A percentile compares a stretch with the other conserved stretches of the same genome.
These are phyloP conservation scores for Cutaneotrichosporon sp. DNA, from an alignment of 1,284 basidiomycete species.

Conservation along the genomic window DNA sequence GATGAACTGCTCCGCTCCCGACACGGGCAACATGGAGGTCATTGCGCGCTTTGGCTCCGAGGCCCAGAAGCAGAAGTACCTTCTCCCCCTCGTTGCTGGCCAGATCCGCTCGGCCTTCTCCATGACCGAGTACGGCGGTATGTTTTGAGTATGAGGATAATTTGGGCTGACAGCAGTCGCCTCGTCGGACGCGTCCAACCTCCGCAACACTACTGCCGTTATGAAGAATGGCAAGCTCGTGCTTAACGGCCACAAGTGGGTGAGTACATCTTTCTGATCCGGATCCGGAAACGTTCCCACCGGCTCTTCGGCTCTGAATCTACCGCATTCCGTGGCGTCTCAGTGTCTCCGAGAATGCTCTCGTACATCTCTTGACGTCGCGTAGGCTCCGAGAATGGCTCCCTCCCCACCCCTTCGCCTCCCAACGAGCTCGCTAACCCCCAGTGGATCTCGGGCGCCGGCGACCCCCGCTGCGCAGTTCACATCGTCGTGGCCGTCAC, in stretches of 20 bases:
- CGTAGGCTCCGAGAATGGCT: not conserved
- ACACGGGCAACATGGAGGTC: slow-evolving; percentile 98
- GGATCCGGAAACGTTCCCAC: not conserved
- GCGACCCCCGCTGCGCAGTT: slow-evolving; percentile 82
- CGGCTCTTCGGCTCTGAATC: too few species aligned
- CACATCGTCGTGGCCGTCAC: slow-evolving; percentile 80
- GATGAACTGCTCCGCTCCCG: slow-evolving; percentile 90
- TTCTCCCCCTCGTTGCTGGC: slow-evolving; percentile 81
- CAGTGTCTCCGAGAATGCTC: not conserved
- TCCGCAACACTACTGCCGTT: slow-evolving; percentile 79
- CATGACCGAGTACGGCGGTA: slow-evolving; percentile 89
- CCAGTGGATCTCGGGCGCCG: slow-evolving; percentile 93
- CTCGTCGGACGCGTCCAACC: slow-evolving; percentile 95
- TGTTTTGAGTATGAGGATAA: slow-evolving; percentile 36
- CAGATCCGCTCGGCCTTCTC: slow-evolving; percentile 90
- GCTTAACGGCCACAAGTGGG: slow-evolving; percentile 96
- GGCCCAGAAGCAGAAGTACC: slow-evolving; percentile 89
- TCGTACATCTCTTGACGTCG: not conserved
- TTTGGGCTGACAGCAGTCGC: slow-evolving; percentile 62
- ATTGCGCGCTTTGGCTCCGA: slow-evolving; percentile 86
- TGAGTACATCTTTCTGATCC: slow-evolving; percentile 13
- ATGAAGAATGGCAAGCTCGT: slow-evolving; percentile 81
- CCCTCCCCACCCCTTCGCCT: not conserved
- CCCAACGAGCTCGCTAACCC: not conserved
- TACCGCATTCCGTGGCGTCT: too few species aligned